These are phyloP conservation scores for Trypanosoma congolense DNA, from an alignment of 208 protist genomes.

Conservation along the genomic window DNA sequence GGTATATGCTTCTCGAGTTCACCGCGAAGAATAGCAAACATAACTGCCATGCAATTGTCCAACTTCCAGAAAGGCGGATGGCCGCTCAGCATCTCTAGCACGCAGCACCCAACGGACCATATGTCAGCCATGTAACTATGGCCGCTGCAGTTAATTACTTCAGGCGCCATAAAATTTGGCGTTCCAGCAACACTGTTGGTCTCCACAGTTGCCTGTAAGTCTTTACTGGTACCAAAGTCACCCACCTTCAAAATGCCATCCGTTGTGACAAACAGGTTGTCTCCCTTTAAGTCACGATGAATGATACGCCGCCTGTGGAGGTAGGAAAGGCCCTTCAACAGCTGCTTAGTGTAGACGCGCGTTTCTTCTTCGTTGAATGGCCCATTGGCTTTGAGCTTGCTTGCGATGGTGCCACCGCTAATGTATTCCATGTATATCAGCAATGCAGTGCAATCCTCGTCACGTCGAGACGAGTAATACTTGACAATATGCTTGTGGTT, in stretches of 20 bases:
- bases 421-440: conserved; percentile 92
- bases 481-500: conserved; percentile 88
- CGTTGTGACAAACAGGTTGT: conserved; percentile 87
- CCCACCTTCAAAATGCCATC: conserved; percentile 76
- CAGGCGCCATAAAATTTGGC: conserved; percentile 92
- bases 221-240: conserved; percentile 89
- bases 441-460: conserved; percentile 48
- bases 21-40: conserved; percentile 87
- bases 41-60: conserved; percentile 88
- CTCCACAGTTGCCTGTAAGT: conserved; percentile 73
- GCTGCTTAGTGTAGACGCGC: conserved; percentile 72
- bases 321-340: conserved; percentile 85
- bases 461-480: conserved; percentile 75
- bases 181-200: conserved; percentile 88
- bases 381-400: conserved; percentile 47
- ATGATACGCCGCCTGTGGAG: conserved; percentile 81
- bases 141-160: conserved; percentile 87
- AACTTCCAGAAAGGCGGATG: conserved; percentile 75
- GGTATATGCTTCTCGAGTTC: conserved; percentile 70
- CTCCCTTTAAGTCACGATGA: conserved; percentile 90
- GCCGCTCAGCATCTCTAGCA: conserved; percentile 89
- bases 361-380: conserved; percentile 63
- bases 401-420: conserved; percentile 75
- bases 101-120: conserved; percentile 90
- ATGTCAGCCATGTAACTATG: conserved; percentile 88